phyloP scores from a whole-genome alignment of 306 rosid species.

The Delonix regia region DNA sequence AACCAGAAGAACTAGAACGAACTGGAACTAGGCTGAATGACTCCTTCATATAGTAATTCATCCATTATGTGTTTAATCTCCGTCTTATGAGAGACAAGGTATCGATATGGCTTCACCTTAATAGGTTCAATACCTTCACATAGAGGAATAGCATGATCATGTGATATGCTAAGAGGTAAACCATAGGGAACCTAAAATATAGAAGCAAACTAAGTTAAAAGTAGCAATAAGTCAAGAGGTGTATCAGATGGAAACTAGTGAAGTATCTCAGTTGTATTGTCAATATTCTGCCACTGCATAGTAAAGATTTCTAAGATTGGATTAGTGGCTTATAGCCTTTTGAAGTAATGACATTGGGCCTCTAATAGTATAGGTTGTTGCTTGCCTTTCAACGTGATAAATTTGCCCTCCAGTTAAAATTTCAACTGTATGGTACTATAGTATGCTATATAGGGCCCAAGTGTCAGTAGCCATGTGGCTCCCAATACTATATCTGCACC shows the following conservation, averaged over 20 bases:
- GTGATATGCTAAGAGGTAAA: background rate
- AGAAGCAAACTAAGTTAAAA: no score
- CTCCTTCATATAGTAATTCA: background rate
- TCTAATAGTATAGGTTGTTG: rapidly evolving
- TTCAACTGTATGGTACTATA: background rate
- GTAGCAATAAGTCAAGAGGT: no score
- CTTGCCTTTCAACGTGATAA: background rate
- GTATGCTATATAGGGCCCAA: background rate
- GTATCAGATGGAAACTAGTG: no score
- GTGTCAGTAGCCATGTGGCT: background rate
- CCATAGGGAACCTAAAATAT: background rate
- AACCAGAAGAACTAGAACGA: background rate
- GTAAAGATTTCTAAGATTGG: background rate
- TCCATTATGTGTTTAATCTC: background rate
- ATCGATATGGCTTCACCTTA: background rate
- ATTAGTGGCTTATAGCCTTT: background rate
- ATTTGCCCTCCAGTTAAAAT: background rate
- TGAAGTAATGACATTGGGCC: background rate
- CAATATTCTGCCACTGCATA: no score
- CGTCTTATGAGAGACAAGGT: background rate
- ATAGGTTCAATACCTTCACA: background rate
- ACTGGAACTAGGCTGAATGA: background rate
- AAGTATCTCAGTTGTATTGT: no score
- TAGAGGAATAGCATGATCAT: background rate
- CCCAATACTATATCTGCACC: background rate